Evolutionary conservation across 495 filamentous ascomycete genomes (phyloP), one percentile per base, ranked within the genome.

Genomic region (Mycothermus thermophilus): DNA sequence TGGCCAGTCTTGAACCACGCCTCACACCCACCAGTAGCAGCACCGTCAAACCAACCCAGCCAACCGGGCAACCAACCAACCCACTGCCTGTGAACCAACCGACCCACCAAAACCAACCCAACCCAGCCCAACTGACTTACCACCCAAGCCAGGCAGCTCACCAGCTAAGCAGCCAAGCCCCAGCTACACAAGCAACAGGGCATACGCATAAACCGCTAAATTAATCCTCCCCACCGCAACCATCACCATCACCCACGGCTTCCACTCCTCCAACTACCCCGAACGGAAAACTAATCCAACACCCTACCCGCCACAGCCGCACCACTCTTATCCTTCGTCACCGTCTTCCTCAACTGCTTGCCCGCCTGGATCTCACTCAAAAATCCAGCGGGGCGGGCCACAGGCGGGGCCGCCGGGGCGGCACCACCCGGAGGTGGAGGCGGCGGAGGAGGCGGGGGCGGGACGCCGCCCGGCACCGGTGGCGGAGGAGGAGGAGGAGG

Each of bases 281-380:
- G n/a, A n/a, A n/a, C n/a, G n/a, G n/a, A n/a, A 23, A 38, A 48
- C 53, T 54, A 67, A 38, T 49, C 60, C 44, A 67, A 44, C 13
- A 94, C 85, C 41, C 74, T 73, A 14, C 86, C 86, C 27, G 82
- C 77, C 27, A 74, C 61, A 34, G 67, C 56, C 34, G 77, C 72
- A 30, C 41, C 55, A 59, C 86, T 95, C 57, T 75, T 75, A 52
- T 95, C 86, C 47, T 81, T 84, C 14, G 86, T 93, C 56, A 79
- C 64, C 23, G 80, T 78, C 64, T 93, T 93, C 64, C 60, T 80
- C 43, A 95, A 62, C 10, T 72, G 60, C 52, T 55, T 86, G 32
- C 86, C 85, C 38, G 72, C 63, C 49, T 83, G 77, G 40, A 95
- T 93, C 43, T 88, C 75, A 29, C 75, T 77, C 39, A 95, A 52